Evolutionary conservation across 1,284 basidiomycete species (phyloP).

Genomic region (Stygiomarasmius scandens): DNA sequence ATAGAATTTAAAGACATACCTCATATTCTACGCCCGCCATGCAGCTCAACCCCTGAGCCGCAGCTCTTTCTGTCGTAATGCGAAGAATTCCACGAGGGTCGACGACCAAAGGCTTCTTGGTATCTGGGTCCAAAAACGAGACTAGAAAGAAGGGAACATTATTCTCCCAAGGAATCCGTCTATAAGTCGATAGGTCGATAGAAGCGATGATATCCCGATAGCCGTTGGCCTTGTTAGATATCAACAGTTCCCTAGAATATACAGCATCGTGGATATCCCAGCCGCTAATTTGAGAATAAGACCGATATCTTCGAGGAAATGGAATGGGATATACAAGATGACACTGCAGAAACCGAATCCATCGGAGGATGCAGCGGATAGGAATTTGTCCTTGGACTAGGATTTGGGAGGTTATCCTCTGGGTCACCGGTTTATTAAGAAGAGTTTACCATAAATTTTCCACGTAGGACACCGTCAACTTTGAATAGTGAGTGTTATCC

Average conservation of each 20-base stretch:
- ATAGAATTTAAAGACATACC: slow-evolving; percentile 44
- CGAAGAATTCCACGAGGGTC: slow-evolving; percentile 87
- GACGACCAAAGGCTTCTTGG: slow-evolving; percentile 72
- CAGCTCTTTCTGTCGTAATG: slow-evolving; percentile 56
- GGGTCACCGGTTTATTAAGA: slow-evolving; percentile 16
- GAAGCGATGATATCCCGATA: slow-evolving; percentile 86
- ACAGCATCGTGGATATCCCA: slow-evolving; percentile 89
- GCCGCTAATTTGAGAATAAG: slow-evolving; percentile 48
- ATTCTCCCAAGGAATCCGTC: slow-evolving; percentile 91
- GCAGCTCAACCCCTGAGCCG: slow-evolving; percentile 56
- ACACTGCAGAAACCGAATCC: slow-evolving; percentile 95
- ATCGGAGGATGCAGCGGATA: slow-evolving; percentile 79
- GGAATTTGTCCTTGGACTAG: slow-evolving; percentile 89
- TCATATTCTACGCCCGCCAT: slow-evolving; percentile 91
- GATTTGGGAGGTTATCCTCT: background rate
- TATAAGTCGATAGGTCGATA: slow-evolving; percentile 84
- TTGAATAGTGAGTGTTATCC: slow-evolving; percentile 7
- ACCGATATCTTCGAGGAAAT: background rate
- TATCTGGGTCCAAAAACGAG: slow-evolving; percentile 86
- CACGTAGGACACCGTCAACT: slow-evolving; percentile 93
- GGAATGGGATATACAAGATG: slow-evolving; percentile 63
- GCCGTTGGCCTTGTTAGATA: slow-evolving; percentile 90
- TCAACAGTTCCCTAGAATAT: slow-evolving; percentile 83
- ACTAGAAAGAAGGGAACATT: slow-evolving; percentile 93
- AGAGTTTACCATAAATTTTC: slow-evolving; percentile 84